These are phyloP conservation scores for Emmonsia crescens DNA, from an alignment of 2,329 filamentous ascomycete genomes.

Conservation along the genomic window DNA sequence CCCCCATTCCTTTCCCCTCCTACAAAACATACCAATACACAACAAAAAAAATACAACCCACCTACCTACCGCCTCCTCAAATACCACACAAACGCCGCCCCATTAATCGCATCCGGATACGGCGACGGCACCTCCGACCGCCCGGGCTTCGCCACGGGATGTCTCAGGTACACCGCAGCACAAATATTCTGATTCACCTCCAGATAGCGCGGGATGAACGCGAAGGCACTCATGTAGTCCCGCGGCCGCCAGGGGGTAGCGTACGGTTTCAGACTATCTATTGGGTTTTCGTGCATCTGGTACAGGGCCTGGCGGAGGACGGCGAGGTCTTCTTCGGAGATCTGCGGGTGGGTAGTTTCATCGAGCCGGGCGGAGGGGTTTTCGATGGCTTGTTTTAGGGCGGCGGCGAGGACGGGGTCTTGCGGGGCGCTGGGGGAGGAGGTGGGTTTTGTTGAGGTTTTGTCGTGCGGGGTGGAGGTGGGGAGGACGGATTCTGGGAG, in stretches of 20 bases:
- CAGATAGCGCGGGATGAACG: slow-evolving; percentile 87
- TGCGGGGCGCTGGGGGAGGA: background rate
- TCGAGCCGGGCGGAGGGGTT: slow-evolving; percentile 27
- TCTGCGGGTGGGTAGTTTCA: slow-evolving; percentile 30
- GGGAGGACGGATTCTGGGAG: slow-evolving; percentile 3
- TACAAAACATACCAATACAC: background rate
- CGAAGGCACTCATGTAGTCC: slow-evolving; percentile 80
- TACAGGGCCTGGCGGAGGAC: slow-evolving; percentile 47
- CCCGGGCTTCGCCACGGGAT: slow-evolving; percentile 80
- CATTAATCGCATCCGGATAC: slow-evolving; percentile 58
- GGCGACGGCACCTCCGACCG: slow-evolving; percentile 75
- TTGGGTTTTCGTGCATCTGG: slow-evolving; percentile 61
- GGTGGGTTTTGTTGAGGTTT: background rate
- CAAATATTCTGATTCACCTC: slow-evolving; percentile 98
- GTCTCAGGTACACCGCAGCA: slow-evolving; percentile 84
- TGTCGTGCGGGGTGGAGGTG: background rate
- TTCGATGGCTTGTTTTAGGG: slow-evolving; percentile 22
- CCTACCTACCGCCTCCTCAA: slow-evolving; percentile 58
- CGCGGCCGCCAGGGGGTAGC: slow-evolving; percentile 81
- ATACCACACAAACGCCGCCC: slow-evolving; percentile 91
- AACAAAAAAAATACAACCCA: background rate
- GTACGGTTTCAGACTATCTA: slow-evolving; percentile 72
- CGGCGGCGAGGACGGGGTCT: slow-evolving; percentile 11
- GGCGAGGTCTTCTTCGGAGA: slow-evolving; percentile 39
- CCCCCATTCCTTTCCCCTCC: background rate